phyloP scores from a whole-genome alignment of 225 moss, liverwort and hornwort species.

The Takakia lepidozioides region DNA sequence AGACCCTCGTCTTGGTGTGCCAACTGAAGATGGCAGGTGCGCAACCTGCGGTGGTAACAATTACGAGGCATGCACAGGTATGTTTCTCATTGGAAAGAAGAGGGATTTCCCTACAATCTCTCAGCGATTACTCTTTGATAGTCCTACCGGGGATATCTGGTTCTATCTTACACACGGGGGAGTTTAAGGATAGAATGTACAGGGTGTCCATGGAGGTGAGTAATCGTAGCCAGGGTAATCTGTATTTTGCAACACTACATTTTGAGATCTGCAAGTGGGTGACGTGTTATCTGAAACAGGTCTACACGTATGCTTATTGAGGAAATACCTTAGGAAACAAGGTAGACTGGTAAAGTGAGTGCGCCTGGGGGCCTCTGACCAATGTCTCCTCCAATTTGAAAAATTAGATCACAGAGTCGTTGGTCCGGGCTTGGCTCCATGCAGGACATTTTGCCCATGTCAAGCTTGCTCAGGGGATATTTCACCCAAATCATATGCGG shows the following conservation, averaged over 20 bases:
- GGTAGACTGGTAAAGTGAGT: too few species aligned
- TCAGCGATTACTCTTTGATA: not conserved
- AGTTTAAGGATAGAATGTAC: too few species aligned
- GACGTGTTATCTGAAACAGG: not conserved
- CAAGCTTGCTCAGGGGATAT: conserved; percentile 43
- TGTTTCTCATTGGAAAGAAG: not conserved
- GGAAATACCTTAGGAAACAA: too few species aligned
- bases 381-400: too few species aligned
- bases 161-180: too few species aligned
- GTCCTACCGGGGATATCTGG: not conserved
- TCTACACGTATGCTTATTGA: too few species aligned
- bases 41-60: conserved; percentile 45
- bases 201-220: too few species aligned
- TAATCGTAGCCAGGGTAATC: too few species aligned
- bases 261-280: not conserved
- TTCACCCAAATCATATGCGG: conserved; percentile 45
- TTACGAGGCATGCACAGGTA: conserved; percentile 52
- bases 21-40: conserved; percentile 43
- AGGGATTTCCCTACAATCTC: not conserved
- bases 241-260: too few species aligned
- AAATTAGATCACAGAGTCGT: not conserved
- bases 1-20: conserved; percentile 55
- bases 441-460: conserved; percentile 53
- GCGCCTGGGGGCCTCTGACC: too few species aligned
- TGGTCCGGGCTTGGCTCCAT: not conserved